A percentile compares a stretch with the other conserved stretches of the same genome.
Conservation (phyloP, 1,284 basidiomycete species). For the Apiotrichum akiyoshidainum region DNA sequence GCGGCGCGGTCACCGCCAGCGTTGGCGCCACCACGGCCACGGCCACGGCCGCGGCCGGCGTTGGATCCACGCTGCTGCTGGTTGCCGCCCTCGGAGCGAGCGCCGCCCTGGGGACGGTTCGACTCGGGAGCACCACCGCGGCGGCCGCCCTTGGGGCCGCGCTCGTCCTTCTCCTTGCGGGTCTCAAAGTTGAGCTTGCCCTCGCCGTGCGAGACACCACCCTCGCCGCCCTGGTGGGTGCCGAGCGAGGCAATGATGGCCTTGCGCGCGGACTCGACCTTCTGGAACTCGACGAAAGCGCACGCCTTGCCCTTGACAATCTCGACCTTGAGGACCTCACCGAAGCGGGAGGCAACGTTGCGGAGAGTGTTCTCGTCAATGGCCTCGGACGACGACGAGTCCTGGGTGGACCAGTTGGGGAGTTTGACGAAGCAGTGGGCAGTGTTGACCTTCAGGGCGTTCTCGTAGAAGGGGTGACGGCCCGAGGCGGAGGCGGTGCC, state of each 20-base stretch:
- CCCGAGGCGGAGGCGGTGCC: not conserved
- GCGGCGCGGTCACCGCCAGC: conserved; percentile 11
- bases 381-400: conserved; percentile 65
- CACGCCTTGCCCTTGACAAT: conserved; percentile 84
- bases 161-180: conserved; percentile 78
- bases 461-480: conserved; percentile 56
- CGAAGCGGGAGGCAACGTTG: conserved; percentile 69
- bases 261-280: conserved; percentile 72
- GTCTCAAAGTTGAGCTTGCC: conserved; percentile 76
- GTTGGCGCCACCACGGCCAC: conserved; percentile 19
- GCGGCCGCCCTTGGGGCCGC: conserved; percentile 43
- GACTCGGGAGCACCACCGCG: conserved; percentile 13
- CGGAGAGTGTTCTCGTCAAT: conserved; percentile 64
- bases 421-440: conserved; percentile 81
- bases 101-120: conserved; percentile 7
- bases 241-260: conserved; percentile 75
- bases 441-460: conserved; percentile 63
- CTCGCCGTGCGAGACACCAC: conserved; percentile 67
- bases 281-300: conserved; percentile 87
- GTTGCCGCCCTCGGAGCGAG: conserved; percentile 10
- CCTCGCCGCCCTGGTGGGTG: conserved; percentile 70
- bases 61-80: conserved; percentile 9
- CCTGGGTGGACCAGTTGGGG: conserved; percentile 49
- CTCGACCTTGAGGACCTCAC: conserved; percentile 81
- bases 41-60: conserved; percentile 15